These are phyloP conservation scores for Phoma sp. DNA, from an alignment of 2,329 filamentous ascomycete genomes.

Conservation along the genomic window DNA sequence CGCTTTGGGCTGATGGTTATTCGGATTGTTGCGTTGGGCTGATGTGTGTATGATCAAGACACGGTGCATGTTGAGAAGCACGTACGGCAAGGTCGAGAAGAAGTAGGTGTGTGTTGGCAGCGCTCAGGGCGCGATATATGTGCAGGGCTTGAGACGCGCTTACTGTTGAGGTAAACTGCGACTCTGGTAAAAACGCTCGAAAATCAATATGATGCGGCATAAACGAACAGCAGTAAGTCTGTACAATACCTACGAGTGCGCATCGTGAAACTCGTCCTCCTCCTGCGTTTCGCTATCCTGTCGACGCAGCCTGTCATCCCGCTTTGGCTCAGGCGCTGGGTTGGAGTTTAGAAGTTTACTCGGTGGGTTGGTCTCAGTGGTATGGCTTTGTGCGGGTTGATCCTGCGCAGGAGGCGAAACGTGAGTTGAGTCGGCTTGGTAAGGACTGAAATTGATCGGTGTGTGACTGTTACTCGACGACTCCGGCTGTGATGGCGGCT, in stretches of 20 bases:
- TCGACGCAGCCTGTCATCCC: conserved; percentile 33
- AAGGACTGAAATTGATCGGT: conserved; percentile 10
- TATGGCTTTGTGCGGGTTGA: conserved; percentile 7
- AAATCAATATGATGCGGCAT: conserved; percentile 6
- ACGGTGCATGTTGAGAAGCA: conserved; percentile 28
- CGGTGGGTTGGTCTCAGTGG: conserved; percentile 29
- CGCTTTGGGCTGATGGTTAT: conserved; percentile 6
- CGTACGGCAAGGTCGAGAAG: conserved; percentile 6
- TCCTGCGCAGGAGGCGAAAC: not conserved
- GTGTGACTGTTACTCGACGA: not conserved
- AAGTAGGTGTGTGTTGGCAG: conserved; percentile 7
- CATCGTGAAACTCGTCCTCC: conserved; percentile 57
- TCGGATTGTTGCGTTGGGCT: not conserved
- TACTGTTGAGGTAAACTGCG: conserved; percentile 17
- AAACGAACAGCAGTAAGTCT: conserved; percentile 5
- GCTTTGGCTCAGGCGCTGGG: conserved; percentile 23
- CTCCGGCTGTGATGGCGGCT: conserved; percentile 18
- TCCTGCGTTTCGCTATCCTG: conserved; percentile 52
- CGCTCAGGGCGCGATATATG: conserved; percentile 5
- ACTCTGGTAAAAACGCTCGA: conserved; percentile 6
- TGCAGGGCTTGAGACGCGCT: conserved; percentile 7
- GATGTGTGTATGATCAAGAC: conserved; percentile 1
- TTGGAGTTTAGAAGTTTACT: conserved; percentile 38
- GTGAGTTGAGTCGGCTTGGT: conserved; percentile 3
- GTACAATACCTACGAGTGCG: conserved; percentile 42